phyloP scores from a whole-genome alignment of 2,329 filamentous ascomycete species.

The Cercospora canescens region DNA sequence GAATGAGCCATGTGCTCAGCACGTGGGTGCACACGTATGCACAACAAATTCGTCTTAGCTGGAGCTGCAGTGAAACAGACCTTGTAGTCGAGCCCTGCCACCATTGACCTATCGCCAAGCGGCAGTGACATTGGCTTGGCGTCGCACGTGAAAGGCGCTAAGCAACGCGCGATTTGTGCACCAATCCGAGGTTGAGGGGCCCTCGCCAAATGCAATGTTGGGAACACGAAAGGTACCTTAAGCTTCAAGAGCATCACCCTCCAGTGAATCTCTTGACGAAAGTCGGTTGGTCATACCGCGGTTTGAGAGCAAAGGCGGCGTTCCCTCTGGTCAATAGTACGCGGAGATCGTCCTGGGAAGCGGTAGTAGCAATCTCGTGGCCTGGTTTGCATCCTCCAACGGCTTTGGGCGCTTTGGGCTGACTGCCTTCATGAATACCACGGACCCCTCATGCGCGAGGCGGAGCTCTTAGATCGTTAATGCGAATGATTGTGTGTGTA shows the following conservation, averaged over 20 bases:
- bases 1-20: not conserved
- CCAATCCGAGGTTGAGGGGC: not conserved
- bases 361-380: not conserved
- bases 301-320: not conserved
- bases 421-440: too few relatives aligned
- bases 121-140: constrained; percentile 2
- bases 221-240: not conserved
- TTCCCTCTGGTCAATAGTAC: not conserved
- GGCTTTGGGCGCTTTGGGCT: not conserved
- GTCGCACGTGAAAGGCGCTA: not conserved
- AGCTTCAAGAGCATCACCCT: not conserved
- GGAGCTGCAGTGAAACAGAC: not conserved
- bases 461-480: not conserved
- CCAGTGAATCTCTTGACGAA: not conserved
- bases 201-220: not conserved
- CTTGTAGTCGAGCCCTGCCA: not conserved
- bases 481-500: not conserved
- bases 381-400: not conserved
- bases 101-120: not conserved
- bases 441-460: not conserved
- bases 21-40: not conserved
- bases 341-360: not conserved
- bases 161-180: not conserved
- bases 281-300: not conserved
- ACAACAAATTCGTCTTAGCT: not conserved